A percentile compares a stretch with the other conserved stretches of the same genome.
These are phyloP conservation scores for Floccularia luteovirens DNA, from an alignment of 768 basidiomycete species.

Conservation along the genomic window DNA sequence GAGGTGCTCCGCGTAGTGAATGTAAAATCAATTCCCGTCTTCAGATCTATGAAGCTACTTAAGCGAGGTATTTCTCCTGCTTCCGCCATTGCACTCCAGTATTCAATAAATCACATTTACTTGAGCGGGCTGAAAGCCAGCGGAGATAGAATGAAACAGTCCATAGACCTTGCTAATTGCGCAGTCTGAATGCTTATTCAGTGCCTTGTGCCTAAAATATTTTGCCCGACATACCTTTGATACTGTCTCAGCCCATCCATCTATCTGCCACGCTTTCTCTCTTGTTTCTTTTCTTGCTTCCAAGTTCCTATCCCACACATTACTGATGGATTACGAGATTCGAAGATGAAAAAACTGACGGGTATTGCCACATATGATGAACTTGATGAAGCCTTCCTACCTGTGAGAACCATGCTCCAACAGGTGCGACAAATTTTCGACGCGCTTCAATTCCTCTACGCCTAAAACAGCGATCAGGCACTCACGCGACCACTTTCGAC, in stretches of 20 bases:
- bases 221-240: slow-evolving; percentile 53
- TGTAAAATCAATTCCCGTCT: no score
- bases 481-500: no score
- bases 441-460: slow-evolving; percentile 92
- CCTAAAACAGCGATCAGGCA: no score
- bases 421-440: slow-evolving; percentile 74
- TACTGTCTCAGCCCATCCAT: slow-evolving; percentile 94
- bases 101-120: no score
- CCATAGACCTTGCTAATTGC: slow-evolving; percentile 81
- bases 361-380: slow-evolving; percentile 97
- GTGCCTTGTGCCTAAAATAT: neutral
- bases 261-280: slow-evolving; percentile 89
- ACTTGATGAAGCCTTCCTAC: slow-evolving; percentile 81
- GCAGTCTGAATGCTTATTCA: slow-evolving; percentile 59
- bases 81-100: no score
- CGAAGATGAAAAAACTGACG: slow-evolving; percentile 35
- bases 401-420: slow-evolving; percentile 92
- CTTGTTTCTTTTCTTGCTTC: slow-evolving; percentile 77
- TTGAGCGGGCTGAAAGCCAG: slow-evolving; percentile 83
- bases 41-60: no score
- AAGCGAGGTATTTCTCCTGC: no score
- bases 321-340: neutral
- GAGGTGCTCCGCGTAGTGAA: no score
- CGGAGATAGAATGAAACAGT: slow-evolving; percentile 74
- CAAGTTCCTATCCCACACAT: slow-evolving; percentile 41